These are phyloP conservation scores for Marasmius fiardii DNA, from an alignment of 1,284 basidiomycete species.

Conservation along the genomic window DNA sequence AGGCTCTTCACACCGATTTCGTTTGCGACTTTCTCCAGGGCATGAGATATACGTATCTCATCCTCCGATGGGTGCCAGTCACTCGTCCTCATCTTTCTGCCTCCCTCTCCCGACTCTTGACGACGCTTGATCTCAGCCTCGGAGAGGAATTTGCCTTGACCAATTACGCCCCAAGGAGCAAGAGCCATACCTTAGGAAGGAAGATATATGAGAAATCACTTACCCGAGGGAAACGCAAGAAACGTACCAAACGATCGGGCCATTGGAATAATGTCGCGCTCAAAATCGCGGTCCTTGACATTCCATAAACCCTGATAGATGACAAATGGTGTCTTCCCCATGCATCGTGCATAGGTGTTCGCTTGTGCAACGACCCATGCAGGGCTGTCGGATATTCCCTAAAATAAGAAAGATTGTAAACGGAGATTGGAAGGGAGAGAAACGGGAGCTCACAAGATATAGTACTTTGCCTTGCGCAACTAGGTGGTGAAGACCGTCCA, in stretches of 20 bases:
- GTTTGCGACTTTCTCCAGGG: background rate
- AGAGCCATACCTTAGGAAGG: background rate
- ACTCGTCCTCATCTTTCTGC: background rate
- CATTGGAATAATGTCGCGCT: background rate
- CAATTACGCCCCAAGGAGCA: too few relatives aligned
- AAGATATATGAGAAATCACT: background rate
- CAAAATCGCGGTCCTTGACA: background rate
- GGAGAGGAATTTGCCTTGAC: background rate
- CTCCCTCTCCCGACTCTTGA: background rate
- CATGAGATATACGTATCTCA: background rate
- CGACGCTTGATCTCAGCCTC: background rate
- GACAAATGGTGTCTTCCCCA: background rate
- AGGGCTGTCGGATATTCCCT: background rate
- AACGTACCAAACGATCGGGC: background rate
- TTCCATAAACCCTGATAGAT: too few relatives aligned
- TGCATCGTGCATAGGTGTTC: background rate
- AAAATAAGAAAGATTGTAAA: background rate
- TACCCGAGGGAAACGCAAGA: background rate
- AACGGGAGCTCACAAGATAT: background rate
- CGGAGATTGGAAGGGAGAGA: background rate
- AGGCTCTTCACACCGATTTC: background rate
- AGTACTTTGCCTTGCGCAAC: background rate
- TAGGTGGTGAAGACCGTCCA: background rate
- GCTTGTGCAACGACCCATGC: too few relatives aligned
- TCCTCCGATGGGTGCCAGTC: background rate